Evolutionary conservation across 345 rosid species (phyloP).

Genomic region (Eucalyptus viminalis): DNA sequence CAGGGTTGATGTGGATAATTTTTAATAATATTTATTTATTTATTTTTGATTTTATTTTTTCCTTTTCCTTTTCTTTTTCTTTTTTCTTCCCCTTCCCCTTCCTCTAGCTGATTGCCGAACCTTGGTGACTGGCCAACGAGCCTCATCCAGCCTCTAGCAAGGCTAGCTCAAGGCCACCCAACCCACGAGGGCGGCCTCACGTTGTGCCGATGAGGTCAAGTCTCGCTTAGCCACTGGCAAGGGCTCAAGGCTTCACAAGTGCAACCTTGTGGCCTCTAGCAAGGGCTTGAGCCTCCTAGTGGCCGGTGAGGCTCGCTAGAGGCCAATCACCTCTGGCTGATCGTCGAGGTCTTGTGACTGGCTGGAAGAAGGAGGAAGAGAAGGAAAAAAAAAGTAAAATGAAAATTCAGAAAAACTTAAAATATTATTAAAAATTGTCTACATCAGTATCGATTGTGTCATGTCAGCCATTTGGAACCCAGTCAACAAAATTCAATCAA

Average conservation of each 20-base stretch:
- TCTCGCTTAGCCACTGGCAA: rapidly evolving
- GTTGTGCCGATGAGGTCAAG: rapidly evolving
- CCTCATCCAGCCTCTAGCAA: rapidly evolving
- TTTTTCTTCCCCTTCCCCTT: too few relatives aligned
- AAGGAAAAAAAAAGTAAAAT: too few relatives aligned
- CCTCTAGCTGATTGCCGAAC: rapidly evolving
- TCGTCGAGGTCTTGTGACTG: rapidly evolving
- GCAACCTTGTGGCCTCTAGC: rapidly evolving
- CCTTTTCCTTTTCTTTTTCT: too few relatives aligned
- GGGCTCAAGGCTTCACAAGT: rapidly evolving
- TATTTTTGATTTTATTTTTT: too few relatives aligned
- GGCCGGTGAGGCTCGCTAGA: too few relatives aligned
- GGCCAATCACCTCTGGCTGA: rapidly evolving
- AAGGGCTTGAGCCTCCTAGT: too few relatives aligned
- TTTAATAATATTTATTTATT: too few relatives aligned
- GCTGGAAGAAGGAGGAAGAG: too few relatives aligned
- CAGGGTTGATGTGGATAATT: rapidly evolving
- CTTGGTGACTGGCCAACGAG: too few relatives aligned
- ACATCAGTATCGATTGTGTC: rapidly evolving
- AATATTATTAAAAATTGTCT: too few relatives aligned
- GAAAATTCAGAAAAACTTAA: rapidly evolving
- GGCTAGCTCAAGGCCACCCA: too few relatives aligned
- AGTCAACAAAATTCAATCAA: rapidly evolving
- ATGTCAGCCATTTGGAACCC: rapidly evolving
- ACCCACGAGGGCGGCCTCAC: rapidly evolving